Evolutionary conservation across 2,329 filamentous ascomycete species (phyloP).

Genomic region (Pyrenophora seminiperda): DNA sequence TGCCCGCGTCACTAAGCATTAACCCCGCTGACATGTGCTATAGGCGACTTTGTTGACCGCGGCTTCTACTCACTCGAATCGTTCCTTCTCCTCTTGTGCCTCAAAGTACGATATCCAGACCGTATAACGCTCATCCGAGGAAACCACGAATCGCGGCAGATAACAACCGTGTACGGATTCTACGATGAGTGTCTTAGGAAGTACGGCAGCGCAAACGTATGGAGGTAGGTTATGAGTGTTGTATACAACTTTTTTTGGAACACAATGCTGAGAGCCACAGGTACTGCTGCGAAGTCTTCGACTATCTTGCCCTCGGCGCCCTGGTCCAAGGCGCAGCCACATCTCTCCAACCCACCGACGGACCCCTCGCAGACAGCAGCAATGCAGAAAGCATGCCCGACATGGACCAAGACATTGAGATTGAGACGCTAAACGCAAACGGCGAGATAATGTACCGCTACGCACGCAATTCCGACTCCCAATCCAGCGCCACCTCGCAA

Average conservation of each 20-base stretch:
- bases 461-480: conserved; percentile 53
- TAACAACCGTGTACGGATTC: conserved; percentile 94
- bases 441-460: conserved; percentile 79
- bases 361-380: conserved; percentile 55
- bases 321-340: conserved; percentile 84
- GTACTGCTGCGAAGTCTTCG: conserved; percentile 95
- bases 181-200: conserved; percentile 79
- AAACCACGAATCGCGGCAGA: conserved; percentile 95
- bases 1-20: background rate
- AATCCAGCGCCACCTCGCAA: conserved; percentile 45
- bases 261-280: conserved; percentile 23
- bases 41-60: conserved; percentile 94
- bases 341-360: conserved; percentile 66
- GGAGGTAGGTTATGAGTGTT: conserved; percentile 56
- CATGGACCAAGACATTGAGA: conserved; percentile 78
- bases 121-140: conserved; percentile 95
- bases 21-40: conserved; percentile 3
- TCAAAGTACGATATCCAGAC: conserved; percentile 97
- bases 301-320: conserved; percentile 90
- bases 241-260: background rate
- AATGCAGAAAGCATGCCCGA: conserved; percentile 56
- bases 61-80: conserved; percentile 98
- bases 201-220: conserved; percentile 92
- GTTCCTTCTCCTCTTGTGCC: conserved; percentile 90
- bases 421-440: conserved; percentile 87